Conservation (phyloP, 768 basidiomycete species). For the Pleurotus tuber-regium region DNA sequence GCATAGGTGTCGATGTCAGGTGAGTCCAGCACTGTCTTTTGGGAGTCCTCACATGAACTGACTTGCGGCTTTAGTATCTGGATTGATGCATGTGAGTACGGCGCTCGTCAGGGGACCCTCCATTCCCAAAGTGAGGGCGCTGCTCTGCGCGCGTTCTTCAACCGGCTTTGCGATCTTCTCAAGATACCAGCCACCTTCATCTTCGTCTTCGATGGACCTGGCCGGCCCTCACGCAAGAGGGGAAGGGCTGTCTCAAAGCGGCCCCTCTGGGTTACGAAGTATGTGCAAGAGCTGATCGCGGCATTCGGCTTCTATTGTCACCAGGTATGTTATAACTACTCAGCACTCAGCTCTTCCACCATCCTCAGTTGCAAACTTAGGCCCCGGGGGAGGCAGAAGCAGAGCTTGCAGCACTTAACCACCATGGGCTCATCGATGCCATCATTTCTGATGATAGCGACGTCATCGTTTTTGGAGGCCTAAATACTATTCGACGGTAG, state of each 20-base stretch:
- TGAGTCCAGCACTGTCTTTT: no score
- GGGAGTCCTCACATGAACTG: no score
- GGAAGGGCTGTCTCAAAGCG: constrained; percentile 26
- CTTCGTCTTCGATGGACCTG: constrained; percentile 49
- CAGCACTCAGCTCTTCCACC: not conserved
- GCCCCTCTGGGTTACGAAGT: constrained; percentile 21
- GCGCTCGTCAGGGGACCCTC: constrained; percentile 13
- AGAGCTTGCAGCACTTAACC: constrained; percentile 46
- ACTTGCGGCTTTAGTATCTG: no score
- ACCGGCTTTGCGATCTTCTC: constrained; percentile 35
- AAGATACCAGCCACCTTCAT: constrained; percentile 37
- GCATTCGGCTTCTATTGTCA: constrained; percentile 40
- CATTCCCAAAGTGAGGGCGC: constrained; percentile 42
- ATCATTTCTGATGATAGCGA: constrained; percentile 51
- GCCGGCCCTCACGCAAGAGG: constrained; percentile 38
- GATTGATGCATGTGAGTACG: constrained; percentile 12
- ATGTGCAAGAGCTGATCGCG: constrained; percentile 33
- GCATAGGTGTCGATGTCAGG: constrained; percentile 39
- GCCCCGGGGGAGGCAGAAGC: constrained; percentile 61
- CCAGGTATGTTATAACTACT: constrained; percentile 14
- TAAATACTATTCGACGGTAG: constrained; percentile 38
- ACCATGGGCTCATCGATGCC: constrained; percentile 40
- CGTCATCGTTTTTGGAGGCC: constrained; percentile 44
- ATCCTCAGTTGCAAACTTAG: constrained; percentile 15
- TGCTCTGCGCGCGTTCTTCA: constrained; percentile 39